A percentile compares a stretch with the other conserved stretches of the same genome.
These are phyloP conservation scores for Suillus lakei DNA, from an alignment of 768 basidiomycete species.

Conservation along the genomic window DNA sequence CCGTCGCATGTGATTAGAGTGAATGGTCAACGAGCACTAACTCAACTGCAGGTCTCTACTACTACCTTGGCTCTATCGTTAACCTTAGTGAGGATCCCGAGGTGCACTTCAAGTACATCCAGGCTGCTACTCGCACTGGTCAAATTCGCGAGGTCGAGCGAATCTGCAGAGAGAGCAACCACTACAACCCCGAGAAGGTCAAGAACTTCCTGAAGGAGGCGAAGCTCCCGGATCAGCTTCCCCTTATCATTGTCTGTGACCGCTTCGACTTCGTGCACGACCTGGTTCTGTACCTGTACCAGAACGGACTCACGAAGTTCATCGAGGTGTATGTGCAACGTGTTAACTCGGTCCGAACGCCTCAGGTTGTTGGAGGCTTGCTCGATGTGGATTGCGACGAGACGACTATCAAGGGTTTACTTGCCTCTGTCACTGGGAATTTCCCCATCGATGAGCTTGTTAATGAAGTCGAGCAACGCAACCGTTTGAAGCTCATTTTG, in stretches of 20 bases:
- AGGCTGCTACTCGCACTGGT: slow-evolving; percentile 96
- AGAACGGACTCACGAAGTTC: slow-evolving; percentile 94
- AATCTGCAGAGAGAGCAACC: slow-evolving; percentile 96
- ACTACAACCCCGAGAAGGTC: slow-evolving; percentile 99
- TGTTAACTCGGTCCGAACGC: slow-evolving; percentile 96
- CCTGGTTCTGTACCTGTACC: slow-evolving; percentile 96
- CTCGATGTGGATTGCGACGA: slow-evolving; percentile 99
- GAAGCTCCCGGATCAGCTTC: slow-evolving; percentile 93
- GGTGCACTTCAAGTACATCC: slow-evolving; percentile 99
- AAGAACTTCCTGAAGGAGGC: slow-evolving; percentile 99
- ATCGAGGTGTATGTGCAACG: slow-evolving; percentile 99
- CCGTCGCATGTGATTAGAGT: neutral
- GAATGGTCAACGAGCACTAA: neutral
- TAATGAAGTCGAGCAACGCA: slow-evolving; percentile 94
- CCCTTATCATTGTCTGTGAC: slow-evolving; percentile 99
- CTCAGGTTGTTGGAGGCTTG: slow-evolving; percentile 95
- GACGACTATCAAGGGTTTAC: slow-evolving; percentile 89
- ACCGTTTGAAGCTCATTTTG: slow-evolving; percentile 93
- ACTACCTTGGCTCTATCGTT: slow-evolving; percentile 97
- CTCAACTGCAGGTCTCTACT: slow-evolving; percentile 76
- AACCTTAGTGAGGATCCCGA: slow-evolving; percentile 96
- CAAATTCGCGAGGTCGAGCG: slow-evolving; percentile 99
- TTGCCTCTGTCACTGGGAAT: slow-evolving; percentile 92
- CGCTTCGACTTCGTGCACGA: slow-evolving; percentile 99
- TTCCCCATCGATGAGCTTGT: slow-evolving; percentile 99